Evolutionary conservation across 2,329 filamentous ascomycete species (phyloP).

Genomic region (Thielaviopsis euricoi): DNA sequence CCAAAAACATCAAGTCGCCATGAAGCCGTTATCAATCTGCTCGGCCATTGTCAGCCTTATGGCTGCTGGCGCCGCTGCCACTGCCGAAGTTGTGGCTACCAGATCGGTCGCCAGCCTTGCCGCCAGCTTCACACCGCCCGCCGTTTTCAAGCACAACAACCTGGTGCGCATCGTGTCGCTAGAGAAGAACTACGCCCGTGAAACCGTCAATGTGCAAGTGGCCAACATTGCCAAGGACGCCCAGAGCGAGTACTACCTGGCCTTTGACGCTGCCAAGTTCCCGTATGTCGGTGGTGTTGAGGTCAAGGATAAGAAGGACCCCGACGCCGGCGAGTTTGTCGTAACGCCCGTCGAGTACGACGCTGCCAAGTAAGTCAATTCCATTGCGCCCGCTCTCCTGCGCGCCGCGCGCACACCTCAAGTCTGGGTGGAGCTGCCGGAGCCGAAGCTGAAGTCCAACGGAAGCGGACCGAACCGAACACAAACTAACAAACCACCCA

Average conservation of each 20-base stretch:
- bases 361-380: constrained; percentile 32
- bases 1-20: constrained; percentile 15
- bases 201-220: constrained; percentile 84
- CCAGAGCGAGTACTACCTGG: constrained; percentile 81
- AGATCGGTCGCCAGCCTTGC: constrained; percentile 44
- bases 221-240: constrained; percentile 68
- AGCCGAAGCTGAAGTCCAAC: too few relatives aligned
- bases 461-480: background rate
- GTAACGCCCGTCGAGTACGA: constrained; percentile 53
- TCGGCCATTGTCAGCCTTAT: constrained; percentile 43
- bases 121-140: constrained; percentile 58
- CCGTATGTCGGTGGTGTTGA: constrained; percentile 70
- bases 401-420: too few relatives aligned
- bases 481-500: constrained; percentile 11
- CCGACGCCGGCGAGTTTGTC: constrained; percentile 40
- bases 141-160: constrained; percentile 83
- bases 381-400: background rate
- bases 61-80: constrained; percentile 25
- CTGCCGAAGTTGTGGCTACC: constrained; percentile 23
- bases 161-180: constrained; percentile 78
- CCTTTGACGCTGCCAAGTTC: constrained; percentile 64
- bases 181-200: constrained; percentile 81
- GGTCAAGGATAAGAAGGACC: constrained; percentile 80
- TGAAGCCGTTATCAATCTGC: constrained; percentile 31
- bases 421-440: too few relatives aligned